Evolutionary conservation across 2,329 filamentous ascomycete genomes (phyloP), one percentile per base, ranked within the genome.

Genomic region (Ophiostoma montium): DNA sequence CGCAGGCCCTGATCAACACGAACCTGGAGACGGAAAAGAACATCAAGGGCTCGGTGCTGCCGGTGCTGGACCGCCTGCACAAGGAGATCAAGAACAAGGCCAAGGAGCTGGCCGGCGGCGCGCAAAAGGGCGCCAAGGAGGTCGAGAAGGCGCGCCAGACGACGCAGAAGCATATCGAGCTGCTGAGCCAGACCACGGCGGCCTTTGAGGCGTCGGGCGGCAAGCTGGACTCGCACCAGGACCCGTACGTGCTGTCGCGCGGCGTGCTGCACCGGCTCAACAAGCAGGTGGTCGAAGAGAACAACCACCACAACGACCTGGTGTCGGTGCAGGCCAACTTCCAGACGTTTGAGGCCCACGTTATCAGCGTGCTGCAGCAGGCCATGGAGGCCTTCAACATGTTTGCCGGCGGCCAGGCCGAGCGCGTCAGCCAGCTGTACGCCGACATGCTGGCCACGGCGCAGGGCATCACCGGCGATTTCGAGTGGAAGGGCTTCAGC

Each of bases 11-110:
- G 59, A 79, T 88, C 59, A 94, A 92, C 65, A 82, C 85, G 61
- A 90, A 95, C 64, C 69, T 82, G 58, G 90, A 96, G 64, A 95
- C 89, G 6, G 88, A 92, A 58, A 92, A 92, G 71, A 86, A 80
- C 57, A 75, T 98, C 57, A 94, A 90, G 67, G 82, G 81, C 52
- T 81, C 82, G 13, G 84, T 96, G 30, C 73, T 95, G 18, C 92
- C 90, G 35, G 82, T 90, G 55, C 82, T 98, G 61, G 86, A 94
- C 59, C 84, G 88, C 47, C 73, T 98, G 45, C 89, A 96, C 70
- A 82, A 86, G 63, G 92, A 96, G 65, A 92, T 98, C 72, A 98
- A 96, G 75, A 81, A 84, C 69, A 96, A 96, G 71, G 75, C 78
- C 55, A 96, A 96, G 71, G 89, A 95, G 67, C 75, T 98, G 46